A percentile compares a stretch with the other conserved stretches of the same genome.
These are phyloP conservation scores for Mycena filopes DNA, from an alignment of 768 basidiomycete species.

Conservation along the genomic window DNA sequence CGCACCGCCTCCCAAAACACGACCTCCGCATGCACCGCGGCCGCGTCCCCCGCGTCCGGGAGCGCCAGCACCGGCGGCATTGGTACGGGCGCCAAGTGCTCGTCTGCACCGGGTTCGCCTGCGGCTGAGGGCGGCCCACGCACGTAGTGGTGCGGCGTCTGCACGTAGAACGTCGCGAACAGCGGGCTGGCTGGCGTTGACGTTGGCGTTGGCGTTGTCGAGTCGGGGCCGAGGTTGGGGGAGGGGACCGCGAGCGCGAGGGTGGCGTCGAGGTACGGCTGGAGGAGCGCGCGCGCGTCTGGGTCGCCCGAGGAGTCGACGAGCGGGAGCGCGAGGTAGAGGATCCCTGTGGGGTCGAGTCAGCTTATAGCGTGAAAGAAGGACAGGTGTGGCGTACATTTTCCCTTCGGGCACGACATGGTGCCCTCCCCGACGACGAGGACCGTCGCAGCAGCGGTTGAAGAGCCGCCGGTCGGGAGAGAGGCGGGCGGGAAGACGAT, in stretches of 20 bases:
- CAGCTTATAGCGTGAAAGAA: neutral
- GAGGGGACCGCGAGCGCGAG: constrained; percentile 47
- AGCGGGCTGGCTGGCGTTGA: constrained; percentile 49
- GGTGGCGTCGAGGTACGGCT: constrained; percentile 67
- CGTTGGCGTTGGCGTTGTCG: constrained; percentile 29
- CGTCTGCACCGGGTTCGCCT: neutral
- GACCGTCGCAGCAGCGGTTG: constrained; percentile 64
- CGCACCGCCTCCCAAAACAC: constrained; percentile 60
- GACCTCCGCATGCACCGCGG: constrained; percentile 66
- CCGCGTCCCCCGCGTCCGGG: constrained; percentile 66
- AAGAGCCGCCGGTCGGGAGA: constrained; percentile 57
- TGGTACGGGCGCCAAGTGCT: constrained; percentile 42
- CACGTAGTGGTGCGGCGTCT: constrained; percentile 40
- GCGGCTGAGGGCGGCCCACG: neutral
- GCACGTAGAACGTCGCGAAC: constrained; percentile 67
- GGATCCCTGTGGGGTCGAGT: constrained; percentile 57
- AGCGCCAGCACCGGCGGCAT: constrained; percentile 47
- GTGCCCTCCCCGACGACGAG: constrained; percentile 79
- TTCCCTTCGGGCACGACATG: constrained; percentile 77
- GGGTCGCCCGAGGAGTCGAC: too few species aligned
- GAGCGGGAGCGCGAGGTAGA: constrained; percentile 67
- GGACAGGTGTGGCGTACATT: constrained; percentile 62
- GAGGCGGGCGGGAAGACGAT: constrained; percentile 81
- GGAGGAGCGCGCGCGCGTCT: constrained; percentile 54
- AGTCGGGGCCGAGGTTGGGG: too few species aligned